Conservation (phyloP, 176 grass and related monocot genomes). For the Microstegium vimineum region DNA sequence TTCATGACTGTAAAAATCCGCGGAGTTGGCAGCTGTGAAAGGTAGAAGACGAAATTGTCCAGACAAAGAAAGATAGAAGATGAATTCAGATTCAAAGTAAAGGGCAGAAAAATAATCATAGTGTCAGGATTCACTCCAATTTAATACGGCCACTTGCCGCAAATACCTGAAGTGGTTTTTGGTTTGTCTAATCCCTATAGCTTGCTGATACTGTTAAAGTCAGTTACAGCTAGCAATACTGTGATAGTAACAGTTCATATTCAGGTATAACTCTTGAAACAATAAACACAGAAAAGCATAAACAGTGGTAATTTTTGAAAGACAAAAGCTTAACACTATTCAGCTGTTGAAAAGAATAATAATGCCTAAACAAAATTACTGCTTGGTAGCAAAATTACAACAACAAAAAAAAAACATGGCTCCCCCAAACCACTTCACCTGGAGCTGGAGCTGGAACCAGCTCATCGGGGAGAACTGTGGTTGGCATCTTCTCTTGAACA, state of each 20-base stretch:
- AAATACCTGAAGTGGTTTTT: not conserved
- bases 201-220: not conserved
- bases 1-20: not conserved
- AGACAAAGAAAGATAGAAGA: not conserved
- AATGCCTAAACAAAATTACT: not conserved
- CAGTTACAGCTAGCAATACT: not conserved
- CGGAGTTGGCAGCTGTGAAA: not conserved
- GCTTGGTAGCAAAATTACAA: not conserved
- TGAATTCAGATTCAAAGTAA: conserved; percentile 27
- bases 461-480: not conserved
- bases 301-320: not conserved
- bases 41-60: not conserved
- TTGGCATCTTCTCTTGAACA: not conserved
- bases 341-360: not conserved
- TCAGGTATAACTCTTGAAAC: not conserved
- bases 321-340: not conserved
- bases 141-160: conserved; percentile 32
- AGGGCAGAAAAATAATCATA: not conserved
- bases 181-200: conserved; percentile 11
- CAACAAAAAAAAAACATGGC: not conserved
- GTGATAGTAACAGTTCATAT: not conserved
- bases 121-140: conserved; percentile 27
- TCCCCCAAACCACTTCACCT: not conserved
- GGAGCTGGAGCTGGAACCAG: not conserved
- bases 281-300: not conserved